phyloP scores from a whole-genome alignment of 768 basidiomycete species.

The Psilocybe tampanensis region DNA sequence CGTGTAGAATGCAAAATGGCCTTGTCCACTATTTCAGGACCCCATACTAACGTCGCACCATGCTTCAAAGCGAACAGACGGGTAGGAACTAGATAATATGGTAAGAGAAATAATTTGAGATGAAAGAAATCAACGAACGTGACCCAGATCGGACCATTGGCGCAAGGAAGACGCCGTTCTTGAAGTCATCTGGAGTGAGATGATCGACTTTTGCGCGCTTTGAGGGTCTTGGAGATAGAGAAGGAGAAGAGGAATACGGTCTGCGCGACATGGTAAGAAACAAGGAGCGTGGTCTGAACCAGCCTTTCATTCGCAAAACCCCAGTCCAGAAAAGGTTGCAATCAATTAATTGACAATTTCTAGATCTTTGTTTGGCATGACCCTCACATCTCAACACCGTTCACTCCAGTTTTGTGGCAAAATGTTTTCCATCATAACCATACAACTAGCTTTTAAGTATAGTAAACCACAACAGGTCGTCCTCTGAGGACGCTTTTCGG shows the following conservation, averaged over 20 bases:
- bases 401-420: slow-evolving; percentile 3
- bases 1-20: slow-evolving; percentile 88
- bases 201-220: slow-evolving; percentile 63
- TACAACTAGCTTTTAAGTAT: slow-evolving; percentile 19
- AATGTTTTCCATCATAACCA: neutral
- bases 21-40: slow-evolving; percentile 95
- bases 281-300: neutral
- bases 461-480: slow-evolving; percentile 9
- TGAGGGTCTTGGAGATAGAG: slow-evolving; percentile 45
- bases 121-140: slow-evolving; percentile 46
- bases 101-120: neutral
- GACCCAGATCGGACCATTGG: slow-evolving; percentile 98
- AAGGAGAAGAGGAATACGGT: slow-evolving; percentile 40
- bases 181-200: slow-evolving; percentile 75
- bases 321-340: neutral
- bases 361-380: slow-evolving; percentile 15
- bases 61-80: slow-evolving; percentile 87
- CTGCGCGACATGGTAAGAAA: slow-evolving; percentile 51
- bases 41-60: slow-evolving; percentile 94
- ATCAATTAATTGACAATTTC: neutral
- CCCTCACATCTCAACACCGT: neutral
- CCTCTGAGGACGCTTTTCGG: neutral
- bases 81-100: slow-evolving; percentile 67
- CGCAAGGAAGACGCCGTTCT: slow-evolving; percentile 90
- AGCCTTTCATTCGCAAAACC: neutral